Conservation (phyloP, 1,139 yeast genomes). For the Scheffersomyces titani region DNA sequence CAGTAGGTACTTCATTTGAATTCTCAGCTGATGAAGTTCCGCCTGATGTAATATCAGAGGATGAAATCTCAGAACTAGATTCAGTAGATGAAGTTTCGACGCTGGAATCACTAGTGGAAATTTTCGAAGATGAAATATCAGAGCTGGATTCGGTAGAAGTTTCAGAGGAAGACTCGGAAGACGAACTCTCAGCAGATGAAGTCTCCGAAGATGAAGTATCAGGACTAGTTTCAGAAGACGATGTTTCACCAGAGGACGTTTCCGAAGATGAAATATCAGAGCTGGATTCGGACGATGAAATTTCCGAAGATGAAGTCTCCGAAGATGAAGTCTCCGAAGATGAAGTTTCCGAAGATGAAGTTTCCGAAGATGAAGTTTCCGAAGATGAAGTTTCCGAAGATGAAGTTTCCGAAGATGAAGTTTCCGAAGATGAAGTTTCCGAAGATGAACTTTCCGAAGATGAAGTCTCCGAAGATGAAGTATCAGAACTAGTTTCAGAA, state of each 20-base stretch:
- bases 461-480: not conserved
- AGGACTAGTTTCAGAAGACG: conserved; percentile 2
- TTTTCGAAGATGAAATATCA: not conserved
- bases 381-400: too few relatives aligned
- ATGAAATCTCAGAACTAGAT: conserved; percentile 2
- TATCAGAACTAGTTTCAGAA: not conserved
- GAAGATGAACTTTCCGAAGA: not conserved
- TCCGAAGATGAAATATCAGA: not conserved
- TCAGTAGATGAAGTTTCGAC: conserved; percentile 7
- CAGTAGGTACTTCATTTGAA: too few relatives aligned
- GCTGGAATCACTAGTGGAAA: not conserved
- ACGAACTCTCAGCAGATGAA: conserved; percentile 3
- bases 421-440: not conserved
- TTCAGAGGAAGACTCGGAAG: not conserved
- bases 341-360: not conserved
- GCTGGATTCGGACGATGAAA: not conserved
- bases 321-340: not conserved
- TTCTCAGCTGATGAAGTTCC: conserved; percentile 10
- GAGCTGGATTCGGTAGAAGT: not conserved
- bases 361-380: too few relatives aligned
- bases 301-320: not conserved
- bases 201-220: not conserved
- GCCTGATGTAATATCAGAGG: conserved; percentile 1
- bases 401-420: not conserved
- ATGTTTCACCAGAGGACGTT: not conserved